Evolutionary conservation across 768 basidiomycete species (phyloP), one percentile per base, ranked within the genome.

Genomic region (Trametes sanguinea): DNA sequence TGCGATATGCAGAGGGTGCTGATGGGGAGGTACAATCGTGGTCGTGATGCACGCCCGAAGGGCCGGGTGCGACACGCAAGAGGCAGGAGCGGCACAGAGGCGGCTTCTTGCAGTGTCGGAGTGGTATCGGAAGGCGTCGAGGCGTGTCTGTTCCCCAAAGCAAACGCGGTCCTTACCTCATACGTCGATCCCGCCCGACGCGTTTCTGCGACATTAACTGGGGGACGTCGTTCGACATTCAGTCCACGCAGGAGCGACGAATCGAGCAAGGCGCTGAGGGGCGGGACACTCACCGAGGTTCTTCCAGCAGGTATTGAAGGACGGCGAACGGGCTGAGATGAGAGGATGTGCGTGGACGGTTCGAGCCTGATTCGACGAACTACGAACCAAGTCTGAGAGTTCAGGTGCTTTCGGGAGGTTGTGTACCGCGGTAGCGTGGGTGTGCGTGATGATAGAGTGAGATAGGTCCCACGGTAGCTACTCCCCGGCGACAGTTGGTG

Each of bases 201-300:
- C 57, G 43, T 59, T 59, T 59, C 50, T 22, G 57, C 57, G 57
- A 59, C 32, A 59, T 59, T 59, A 59, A 52, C 42, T 44, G 33
- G 3, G 50, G 57, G 42, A 45, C 39, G 30, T 14, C 42, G 50
- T 44, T 40, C 42, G 50, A 37, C 50, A 59, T 59, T 59, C 50
- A 51, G 32, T 51, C 42, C 22, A 42, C 33, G 17, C 35, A 44
- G 40, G 42, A 9, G 42, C 32, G 57, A 37, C n/a, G 42, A 30
- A 27, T 3, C 16, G 33, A 43, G 16, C 22, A 16, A 40, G 22
- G 42, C 29, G 40, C 39, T 51, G 13, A 40, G 43, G 50, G 48
- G 50, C 30, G 57, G 30, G 6, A 37, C 50, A 42, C 35, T 37
- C 44, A 52, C 57, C 57, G 57, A 59, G 30, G 43, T 51, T 51